Percentiles rank a stretch among this genome's conserved stretches.
These are phyloP conservation scores for Aphanomyces invadans DNA, from an alignment of 352 stramenopile species.

Conservation along the genomic window DNA sequence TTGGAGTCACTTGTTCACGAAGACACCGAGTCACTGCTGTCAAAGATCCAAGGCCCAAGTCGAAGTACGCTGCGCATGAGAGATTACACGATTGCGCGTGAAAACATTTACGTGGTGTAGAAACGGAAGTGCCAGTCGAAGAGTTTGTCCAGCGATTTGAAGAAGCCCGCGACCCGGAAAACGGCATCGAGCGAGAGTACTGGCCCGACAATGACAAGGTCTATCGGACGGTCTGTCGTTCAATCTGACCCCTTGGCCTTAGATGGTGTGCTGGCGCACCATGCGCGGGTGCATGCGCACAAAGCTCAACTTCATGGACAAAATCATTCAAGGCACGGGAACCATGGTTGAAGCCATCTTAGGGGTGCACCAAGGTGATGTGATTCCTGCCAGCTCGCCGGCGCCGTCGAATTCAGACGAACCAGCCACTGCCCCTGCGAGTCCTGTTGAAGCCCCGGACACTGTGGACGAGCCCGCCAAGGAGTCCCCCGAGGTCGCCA, in stretches of 20 bases:
- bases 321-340: conserved; percentile 50
- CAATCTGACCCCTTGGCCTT: background rate
- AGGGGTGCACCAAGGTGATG: conserved; percentile 21
- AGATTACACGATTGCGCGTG: background rate
- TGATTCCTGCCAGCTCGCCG: background rate
- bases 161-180: conserved; percentile 91
- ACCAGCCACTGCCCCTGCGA: background rate
- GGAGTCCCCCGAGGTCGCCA: too few relatives aligned
- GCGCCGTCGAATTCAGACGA: conserved; percentile 4
- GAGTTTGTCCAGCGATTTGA: conserved; percentile 85
- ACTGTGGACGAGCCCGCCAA: too few relatives aligned
- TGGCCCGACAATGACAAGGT: conserved; percentile 90
- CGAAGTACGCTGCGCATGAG: conserved; percentile 31
- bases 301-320: conserved; percentile 61
- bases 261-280: conserved; percentile 78
- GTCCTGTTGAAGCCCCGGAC: too few relatives aligned
- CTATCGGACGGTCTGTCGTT: background rate
- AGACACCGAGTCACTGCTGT: conserved; percentile 58
- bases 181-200: conserved; percentile 93
- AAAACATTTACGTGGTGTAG: conserved; percentile 26
- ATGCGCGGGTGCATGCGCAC: conserved; percentile 71
- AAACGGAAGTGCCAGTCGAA: conserved; percentile 53
- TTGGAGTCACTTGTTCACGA: conserved; percentile 71
- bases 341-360: conserved; percentile 68
- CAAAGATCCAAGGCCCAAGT: conserved; percentile 64